Conservation (phyloP, 352 stramenopile species). For the Thalassiosira exigua region DNA sequence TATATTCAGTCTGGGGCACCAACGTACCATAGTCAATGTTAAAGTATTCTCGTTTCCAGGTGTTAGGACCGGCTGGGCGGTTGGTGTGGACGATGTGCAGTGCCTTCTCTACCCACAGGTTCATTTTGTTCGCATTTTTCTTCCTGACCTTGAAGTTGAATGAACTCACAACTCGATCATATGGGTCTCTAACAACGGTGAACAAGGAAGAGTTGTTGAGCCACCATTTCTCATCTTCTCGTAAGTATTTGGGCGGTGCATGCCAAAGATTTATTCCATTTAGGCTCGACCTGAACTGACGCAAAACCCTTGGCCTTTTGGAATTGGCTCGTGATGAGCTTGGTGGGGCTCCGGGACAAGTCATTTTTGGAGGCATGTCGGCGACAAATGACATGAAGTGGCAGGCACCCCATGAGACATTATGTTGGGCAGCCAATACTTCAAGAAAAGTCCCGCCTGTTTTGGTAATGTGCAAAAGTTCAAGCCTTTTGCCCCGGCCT, state of each 20-base stretch:
- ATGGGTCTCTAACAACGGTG: constrained; percentile 8
- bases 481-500: constrained; percentile 2
- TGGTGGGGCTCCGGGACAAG: too few relatives aligned
- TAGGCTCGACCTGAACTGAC: too few relatives aligned
- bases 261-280: background rate
- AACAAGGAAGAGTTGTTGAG: constrained; percentile 2
- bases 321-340: too few relatives aligned
- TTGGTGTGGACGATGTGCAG: background rate
- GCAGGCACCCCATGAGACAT: constrained; percentile 36
- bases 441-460: constrained; percentile 33
- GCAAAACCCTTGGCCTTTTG: too few relatives aligned
- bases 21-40: background rate
- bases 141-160: constrained; percentile 7
- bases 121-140: constrained; percentile 1
- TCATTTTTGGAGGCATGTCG: too few relatives aligned
- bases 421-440: constrained; percentile 18
- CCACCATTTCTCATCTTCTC: background rate
- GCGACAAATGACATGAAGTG: constrained; percentile 29
- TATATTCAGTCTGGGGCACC: constrained; percentile 1
- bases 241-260: constrained; percentile 10
- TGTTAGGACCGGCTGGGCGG: background rate
- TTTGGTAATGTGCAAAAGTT: constrained; percentile 37
- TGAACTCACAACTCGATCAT: background rate
- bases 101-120: background rate
- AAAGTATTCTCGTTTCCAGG: background rate